Base-by-base conservation (phyloP, 352 stramenopile genomes). In the Globisporangium ultimum region DNA sequence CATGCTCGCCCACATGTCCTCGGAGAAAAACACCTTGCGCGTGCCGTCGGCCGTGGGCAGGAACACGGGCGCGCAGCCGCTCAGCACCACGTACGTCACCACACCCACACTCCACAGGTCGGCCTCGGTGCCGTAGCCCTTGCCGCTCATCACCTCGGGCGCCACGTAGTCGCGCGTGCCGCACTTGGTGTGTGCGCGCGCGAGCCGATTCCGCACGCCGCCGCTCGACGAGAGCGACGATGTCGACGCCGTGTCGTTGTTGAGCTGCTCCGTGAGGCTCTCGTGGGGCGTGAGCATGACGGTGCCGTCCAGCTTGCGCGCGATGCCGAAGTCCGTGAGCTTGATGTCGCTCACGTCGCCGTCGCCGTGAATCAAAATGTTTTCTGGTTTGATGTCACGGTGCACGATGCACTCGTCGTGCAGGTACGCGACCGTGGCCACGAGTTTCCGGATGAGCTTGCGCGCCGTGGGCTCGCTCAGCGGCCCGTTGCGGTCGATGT, bases 101-200 rank as follows among this genome's bases (percentile, higher is more conserved):
- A 97, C 90, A 34, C 92, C 92, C 17, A 97, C 81, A 61, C 87
- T 97, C 90, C 91, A 98, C 63, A 97, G 88, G 61, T 98, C 95
- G 8, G 93, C 94, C 50, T 97, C 91, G 21, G 93, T 88, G 70
- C 96, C 93, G 64, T 98, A 98, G 24, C 87, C 87, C 58, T 98
- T 97, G 75, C 81, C 83, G 59, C 80, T 75, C 82, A 92, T 92
- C 50, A 94, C 83, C 57, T 94, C 84, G 0, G 84, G 84, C 4
- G 84, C 84, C 22, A 94, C 84, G 66, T 92, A 94, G 69, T 92
- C 82, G 17, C 82, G 81, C 51, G 82, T 92, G 32, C 84, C 84
- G 47, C 84, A 94, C 78, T 80, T 96, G 68, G 71, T 97, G 74
- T 91, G 77, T 7, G 73, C 78, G 43, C 79, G 70, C 11, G 72